Evolutionary conservation across 2,329 filamentous ascomycete species (phyloP).

Genomic region (Stemphylium vesicarium): DNA sequence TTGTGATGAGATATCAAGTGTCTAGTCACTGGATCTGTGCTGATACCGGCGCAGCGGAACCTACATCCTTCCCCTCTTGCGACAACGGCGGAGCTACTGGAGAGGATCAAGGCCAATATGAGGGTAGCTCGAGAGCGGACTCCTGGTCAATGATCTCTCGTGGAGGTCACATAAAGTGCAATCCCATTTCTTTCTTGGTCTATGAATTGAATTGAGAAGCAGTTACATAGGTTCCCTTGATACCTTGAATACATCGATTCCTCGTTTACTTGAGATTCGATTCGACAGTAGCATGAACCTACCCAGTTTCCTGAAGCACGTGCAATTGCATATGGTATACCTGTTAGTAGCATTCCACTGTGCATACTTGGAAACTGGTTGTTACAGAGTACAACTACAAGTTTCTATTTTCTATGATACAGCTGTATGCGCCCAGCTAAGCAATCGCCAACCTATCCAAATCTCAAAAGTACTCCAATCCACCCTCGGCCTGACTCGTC

Average conservation of each 20-base stretch:
- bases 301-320: not conserved
- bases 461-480: not conserved
- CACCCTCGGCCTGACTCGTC: not conserved
- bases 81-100: constrained; percentile 68
- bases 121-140: constrained; percentile 46
- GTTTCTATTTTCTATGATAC: too few species aligned
- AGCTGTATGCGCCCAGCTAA: too few species aligned
- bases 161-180: not conserved
- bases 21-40: not conserved
- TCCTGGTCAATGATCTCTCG: not conserved
- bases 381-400: too few species aligned
- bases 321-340: too few species aligned
- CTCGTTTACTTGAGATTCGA: too few species aligned
- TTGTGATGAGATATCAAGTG: not conserved
- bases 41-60: constrained; percentile 59
- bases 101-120: constrained; percentile 73
- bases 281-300: not conserved
- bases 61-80: constrained; percentile 66
- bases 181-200: not conserved
- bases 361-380: too few species aligned
- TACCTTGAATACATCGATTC: not conserved
- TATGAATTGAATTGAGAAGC: not conserved
- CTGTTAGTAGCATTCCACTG: too few species aligned
- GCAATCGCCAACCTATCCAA: too few species aligned
- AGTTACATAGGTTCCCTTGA: not conserved